Base-by-base conservation (phyloP, 2,329 filamentous ascomycete genomes). In the Neofusicoccum sp. region DNA sequence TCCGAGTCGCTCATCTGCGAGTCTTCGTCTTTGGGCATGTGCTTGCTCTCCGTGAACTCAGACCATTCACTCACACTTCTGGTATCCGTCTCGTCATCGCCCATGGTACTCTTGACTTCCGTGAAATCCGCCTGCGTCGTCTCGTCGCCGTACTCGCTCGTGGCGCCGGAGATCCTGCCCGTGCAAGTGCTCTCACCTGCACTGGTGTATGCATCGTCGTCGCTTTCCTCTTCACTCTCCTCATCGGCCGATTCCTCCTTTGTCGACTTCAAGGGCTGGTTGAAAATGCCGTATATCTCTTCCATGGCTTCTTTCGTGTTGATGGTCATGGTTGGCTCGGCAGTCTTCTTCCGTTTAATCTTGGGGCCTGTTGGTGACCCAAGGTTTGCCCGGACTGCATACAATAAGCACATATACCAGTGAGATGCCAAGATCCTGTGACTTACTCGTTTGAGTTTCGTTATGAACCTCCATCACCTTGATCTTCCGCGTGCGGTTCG, bases 281-380 rank as follows among this genome's bases (percentile, higher is more conserved):
- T 98, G 78, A 98, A 99, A 52, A 99, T 92, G 64, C 93, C 93
- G 71, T 98, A 98, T 59, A 99, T 97, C 69, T 99, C 95, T 69
- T 98, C 93, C 66, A 94, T 97, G 4, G 95, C 95, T 67, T 95
- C 94, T 70, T 87, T 91, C 11, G 95, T 99, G 73, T 98, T 93
- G 67, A 99, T 86, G 0, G 95, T 99, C 93, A 99, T 97, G 1
- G 95, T 99, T n/a, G 93, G 91, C 76, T 98, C 94, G 39, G 82
- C 79, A 9, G 83, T 83, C 58, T 88, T 88, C 74, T 90, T 95
- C 75, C 91, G 91, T 83, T 89, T 90, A 62, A 71, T 84, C 76
- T 96, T 98, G 3, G 87, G 88, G n/a, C 88, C 86, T 0, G 91
- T 91, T 0, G 93, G 94, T 1, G 94, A 97, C 71, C 95, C 92